A percentile compares a stretch with the other conserved stretches of the same genome.
Evolutionary conservation across 1,284 basidiomycete species (phyloP).

Genomic region (Malassezia yamatoensis): DNA sequence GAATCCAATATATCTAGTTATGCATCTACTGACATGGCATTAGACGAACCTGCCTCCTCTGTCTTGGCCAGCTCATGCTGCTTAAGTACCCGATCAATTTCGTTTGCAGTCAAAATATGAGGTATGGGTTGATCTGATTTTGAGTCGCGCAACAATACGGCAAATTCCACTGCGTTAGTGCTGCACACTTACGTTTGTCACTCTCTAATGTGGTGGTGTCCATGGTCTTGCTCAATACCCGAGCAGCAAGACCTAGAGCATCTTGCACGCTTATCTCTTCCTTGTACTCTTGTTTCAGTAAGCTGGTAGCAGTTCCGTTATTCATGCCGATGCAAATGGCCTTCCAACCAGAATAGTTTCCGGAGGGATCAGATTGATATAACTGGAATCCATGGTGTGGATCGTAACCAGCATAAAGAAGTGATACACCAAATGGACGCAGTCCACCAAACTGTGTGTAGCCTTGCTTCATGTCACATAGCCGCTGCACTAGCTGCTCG

Average conservation of each 20-base stretch:
- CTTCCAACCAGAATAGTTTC: conserved; percentile 98
- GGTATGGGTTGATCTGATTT: conserved; percentile 68
- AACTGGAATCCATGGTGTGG: conserved; percentile 92
- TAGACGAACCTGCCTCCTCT: conserved; percentile 54
- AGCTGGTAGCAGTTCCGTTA: conserved; percentile 82
- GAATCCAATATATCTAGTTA: conserved; percentile 16
- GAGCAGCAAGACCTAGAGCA: conserved; percentile 82
- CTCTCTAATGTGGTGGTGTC: conserved; percentile 82
- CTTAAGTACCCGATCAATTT: conserved; percentile 74
- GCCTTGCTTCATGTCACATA: conserved; percentile 96
- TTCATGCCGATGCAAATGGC: conserved; percentile 95
- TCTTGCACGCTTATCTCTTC: conserved; percentile 61
- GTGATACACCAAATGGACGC: conserved; percentile 90
- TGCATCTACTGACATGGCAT: conserved; percentile 35
- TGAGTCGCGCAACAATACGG: conserved; percentile 75
- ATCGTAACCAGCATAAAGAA: conserved; percentile 93
- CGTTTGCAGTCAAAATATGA: conserved; percentile 81
- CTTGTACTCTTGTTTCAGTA: conserved; percentile 97
- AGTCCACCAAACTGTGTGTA: conserved; percentile 98
- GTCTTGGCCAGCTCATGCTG: conserved; percentile 72
- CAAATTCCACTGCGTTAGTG: conserved; percentile 70
- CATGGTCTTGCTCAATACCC: conserved; percentile 99
- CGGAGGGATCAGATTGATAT: conserved; percentile 95
- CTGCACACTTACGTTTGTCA: conserved; percentile 30
- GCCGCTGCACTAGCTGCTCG: conserved; percentile 79